These are phyloP conservation scores for Pythium apleroticum DNA, from an alignment of 352 stramenopile species.

Conservation along the genomic window DNA sequence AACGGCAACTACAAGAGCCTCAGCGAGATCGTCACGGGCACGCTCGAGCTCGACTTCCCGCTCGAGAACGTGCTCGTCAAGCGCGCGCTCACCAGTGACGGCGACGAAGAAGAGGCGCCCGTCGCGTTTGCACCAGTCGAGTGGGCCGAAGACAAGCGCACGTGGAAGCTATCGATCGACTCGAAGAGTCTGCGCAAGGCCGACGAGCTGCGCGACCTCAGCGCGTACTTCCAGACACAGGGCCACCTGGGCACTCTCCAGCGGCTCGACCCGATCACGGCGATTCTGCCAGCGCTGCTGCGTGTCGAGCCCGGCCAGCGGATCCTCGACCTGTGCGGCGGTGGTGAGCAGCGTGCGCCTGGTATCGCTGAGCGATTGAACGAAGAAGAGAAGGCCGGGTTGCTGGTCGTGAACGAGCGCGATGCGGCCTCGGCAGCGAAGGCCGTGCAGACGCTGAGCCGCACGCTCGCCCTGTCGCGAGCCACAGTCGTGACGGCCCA, in stretches of 20 bases:
- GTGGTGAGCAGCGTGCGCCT: constrained; percentile 62
- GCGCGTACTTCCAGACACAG: constrained; percentile 92
- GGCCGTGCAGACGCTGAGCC: constrained; percentile 52
- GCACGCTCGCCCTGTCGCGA: constrained; percentile 50
- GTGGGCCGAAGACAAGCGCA: constrained; percentile 63
- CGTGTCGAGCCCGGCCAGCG: constrained; percentile 80
- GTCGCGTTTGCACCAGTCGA: constrained; percentile 59
- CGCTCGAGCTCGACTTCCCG: constrained; percentile 70
- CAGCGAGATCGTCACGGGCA: constrained; percentile 75
- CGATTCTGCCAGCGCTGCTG: constrained; percentile 95
- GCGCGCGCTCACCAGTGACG: constrained; percentile 30
- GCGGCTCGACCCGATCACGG: constrained; percentile 94
- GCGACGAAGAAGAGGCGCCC: constrained; percentile 50
- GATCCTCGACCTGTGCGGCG: constrained; percentile 69
- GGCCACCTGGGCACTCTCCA: constrained; percentile 88
- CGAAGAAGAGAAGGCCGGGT: constrained; percentile 13
- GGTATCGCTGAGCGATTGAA: constrained; percentile 43
- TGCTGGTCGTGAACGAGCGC: constrained; percentile 76
- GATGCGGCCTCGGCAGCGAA: constrained; percentile 49
- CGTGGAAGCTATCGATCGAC: constrained; percentile 81
- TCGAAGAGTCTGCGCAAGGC: constrained; percentile 87
- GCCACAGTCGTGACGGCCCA: constrained; percentile 66
- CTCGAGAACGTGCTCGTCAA: constrained; percentile 55
- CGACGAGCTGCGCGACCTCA: constrained; percentile 84
- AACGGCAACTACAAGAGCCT: constrained; percentile 82